Evolutionary conservation across 176 grass and related monocot species (phyloP).

Genomic region (Bonia amplexicaulis): DNA sequence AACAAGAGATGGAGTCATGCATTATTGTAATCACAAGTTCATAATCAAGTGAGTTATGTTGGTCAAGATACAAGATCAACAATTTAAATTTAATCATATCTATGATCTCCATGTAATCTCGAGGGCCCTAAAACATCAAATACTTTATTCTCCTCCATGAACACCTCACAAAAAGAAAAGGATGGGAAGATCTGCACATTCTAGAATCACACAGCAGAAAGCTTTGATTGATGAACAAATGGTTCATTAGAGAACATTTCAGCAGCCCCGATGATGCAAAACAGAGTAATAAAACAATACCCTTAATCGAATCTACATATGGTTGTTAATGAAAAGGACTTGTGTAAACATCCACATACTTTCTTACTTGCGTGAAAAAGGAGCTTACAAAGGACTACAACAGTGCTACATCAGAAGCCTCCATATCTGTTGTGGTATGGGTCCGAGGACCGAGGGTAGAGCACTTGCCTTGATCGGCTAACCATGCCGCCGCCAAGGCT

Average conservation of each 20-base stretch:
- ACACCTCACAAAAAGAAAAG: neutral
- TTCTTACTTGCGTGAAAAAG: neutral
- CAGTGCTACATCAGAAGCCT: neutral
- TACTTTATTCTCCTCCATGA: neutral
- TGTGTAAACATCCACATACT: neutral
- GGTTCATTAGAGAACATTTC: neutral
- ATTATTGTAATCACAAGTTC: neutral
- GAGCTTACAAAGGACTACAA: neutral
- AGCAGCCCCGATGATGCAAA: neutral
- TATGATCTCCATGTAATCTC: neutral
- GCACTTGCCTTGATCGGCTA: too few species aligned
- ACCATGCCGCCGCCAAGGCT: too few species aligned
- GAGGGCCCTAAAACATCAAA: neutral
- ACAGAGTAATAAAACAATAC: neutral
- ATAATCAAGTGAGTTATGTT: neutral
- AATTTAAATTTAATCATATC: neutral
- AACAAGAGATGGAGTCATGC: neutral
- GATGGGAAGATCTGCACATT: neutral
- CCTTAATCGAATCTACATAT: neutral
- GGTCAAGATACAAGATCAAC: neutral
- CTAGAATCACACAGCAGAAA: conserved; percentile 8
- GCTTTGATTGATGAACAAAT: neutral
- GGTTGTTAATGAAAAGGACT: neutral
- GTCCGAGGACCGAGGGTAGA: too few species aligned
- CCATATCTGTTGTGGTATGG: neutral